Base-by-base conservation (phyloP, 352 stramenopile species). In the Globisporangium middletonii region DNA sequence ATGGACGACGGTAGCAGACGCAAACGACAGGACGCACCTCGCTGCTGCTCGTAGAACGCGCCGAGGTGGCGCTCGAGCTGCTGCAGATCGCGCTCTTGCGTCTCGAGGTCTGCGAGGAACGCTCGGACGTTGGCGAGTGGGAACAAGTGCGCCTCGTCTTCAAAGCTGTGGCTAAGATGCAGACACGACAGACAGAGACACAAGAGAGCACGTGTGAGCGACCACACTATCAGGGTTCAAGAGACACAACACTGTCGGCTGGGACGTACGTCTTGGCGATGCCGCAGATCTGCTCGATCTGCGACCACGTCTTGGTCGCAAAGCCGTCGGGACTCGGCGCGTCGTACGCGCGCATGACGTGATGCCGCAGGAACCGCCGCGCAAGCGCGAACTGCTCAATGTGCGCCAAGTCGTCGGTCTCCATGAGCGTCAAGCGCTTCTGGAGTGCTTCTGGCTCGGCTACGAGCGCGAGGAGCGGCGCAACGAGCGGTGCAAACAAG, bases 121-220 rank as follows among this genome's bases (percentile, higher is more conserved):
- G 60, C 56, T 18, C 72, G 51, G 4, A 87, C 35, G 0, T 67
- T 75, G 27, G 66, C 69, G 19, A 91, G 64, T 11, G 81, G 77
- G 48, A 77, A 89, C 16, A 91, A 66, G 52, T 91, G 78, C 19
- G 69, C 66, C 63, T 91, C 78, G 30, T 91, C 81, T 50, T 89
- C 75, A 47, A 88, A 89, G 13, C 65, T 43, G 45, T 77, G 61
- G 23, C 77, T 89, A 56, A 2, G 28, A 16, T 50, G 13, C 9
- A 26, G 4, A 52, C 33, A 12, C 33, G 33, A 38, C 33, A 12
- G 33, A 7, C 3, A 51, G 3, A 56, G 0, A 49, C 7, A 13
- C 7, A 26, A 49, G 13, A 49, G 5, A n/a, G 15, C 6, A 19
- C 9, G 9, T 4, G 30, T 37, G 11, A 43, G 26, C 7, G 9